Conservation (phyloP, 148 eudicot species). For the Heliamphora exappendiculata region DNA sequence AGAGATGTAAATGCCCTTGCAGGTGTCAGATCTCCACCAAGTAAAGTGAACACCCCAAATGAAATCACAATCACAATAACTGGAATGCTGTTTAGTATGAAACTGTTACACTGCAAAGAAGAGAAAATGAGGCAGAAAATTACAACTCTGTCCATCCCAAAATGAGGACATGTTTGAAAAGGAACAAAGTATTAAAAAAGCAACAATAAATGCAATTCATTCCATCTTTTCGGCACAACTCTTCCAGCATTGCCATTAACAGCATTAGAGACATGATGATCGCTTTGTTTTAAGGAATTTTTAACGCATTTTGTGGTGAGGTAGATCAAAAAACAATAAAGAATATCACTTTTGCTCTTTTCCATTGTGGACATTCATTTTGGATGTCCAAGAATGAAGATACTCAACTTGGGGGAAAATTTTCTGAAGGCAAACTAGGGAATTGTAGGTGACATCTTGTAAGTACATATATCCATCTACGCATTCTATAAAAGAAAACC, state of each 20-base stretch:
- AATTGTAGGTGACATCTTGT: neutral
- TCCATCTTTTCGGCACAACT: neutral
- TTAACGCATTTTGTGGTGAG: neutral
- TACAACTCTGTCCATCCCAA: neutral
- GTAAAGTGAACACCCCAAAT: conserved; percentile 79
- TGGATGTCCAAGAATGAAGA: neutral
- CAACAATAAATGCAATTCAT: neutral
- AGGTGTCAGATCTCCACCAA: conserved; percentile 95
- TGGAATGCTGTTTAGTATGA: conserved; percentile 83
- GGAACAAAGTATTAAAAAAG: neutral
- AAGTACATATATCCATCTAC: neutral
- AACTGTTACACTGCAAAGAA: conserved; percentile 74
- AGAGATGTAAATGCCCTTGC: conserved; percentile 96
- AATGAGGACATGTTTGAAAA: neutral
- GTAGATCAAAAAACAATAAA: neutral
- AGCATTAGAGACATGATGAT: neutral
- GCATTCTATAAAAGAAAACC: too few relatives aligned
- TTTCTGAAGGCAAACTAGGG: neutral
- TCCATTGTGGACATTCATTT: neutral
- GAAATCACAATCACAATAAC: conserved; percentile 88
- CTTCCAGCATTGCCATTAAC: neutral
- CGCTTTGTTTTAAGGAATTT: neutral
- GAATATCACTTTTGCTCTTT: neutral
- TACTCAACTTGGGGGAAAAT: neutral
- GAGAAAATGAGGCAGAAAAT: conserved; percentile 8